Evolutionary conservation across 441 rosid species (phyloP), one percentile per base, ranked within the genome.

Genomic region (Pelargonium citronellum): DNA sequence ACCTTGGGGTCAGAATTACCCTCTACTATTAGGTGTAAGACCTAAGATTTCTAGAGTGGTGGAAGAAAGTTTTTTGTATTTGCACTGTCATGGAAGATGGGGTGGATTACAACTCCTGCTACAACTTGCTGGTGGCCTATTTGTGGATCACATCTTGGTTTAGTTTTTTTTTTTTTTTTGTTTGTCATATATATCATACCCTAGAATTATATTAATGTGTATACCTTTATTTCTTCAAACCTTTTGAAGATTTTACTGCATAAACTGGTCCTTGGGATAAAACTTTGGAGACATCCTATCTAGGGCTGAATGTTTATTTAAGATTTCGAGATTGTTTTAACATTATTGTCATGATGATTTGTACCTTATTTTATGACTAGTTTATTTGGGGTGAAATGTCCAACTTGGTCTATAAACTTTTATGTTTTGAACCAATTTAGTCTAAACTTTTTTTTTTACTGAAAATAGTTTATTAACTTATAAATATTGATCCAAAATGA

Each of bases 221-320:
- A 58, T 58, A 58, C 63, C 63, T 58, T 58, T 17, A 5, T 58
- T 20, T 58, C 63, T 58, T 58, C 63, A 58, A 58, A 58, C 63
- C 63, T 58, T 58, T 58, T 58, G 63, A 58, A 58, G 63, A 58
- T 58, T 58, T 58, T 58, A 58, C 13, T 20, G 24, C 63, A 58
- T 17, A 58, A 34, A 34, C 7, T 34, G 39, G 39, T 34, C 39
- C 39, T 20, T 16, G 63, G 63, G 63, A 58, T 58, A 9, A 19
- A 19, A 11, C 30, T 58, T 58, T 58, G 9, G 5, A 58, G 11
- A 16, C 63, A 13, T 57, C 63, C 19, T 30, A 34, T 34, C 39
- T 34, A 5, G 39, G 39, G 39, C 39, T 34, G 7, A 34, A 34
- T 34, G 39, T 34, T 34, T 4, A 34, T 34, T 34, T 34, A 34